phyloP scores from a whole-genome alignment of 768 basidiomycete genomes.

The Myochromella boudieri region DNA sequence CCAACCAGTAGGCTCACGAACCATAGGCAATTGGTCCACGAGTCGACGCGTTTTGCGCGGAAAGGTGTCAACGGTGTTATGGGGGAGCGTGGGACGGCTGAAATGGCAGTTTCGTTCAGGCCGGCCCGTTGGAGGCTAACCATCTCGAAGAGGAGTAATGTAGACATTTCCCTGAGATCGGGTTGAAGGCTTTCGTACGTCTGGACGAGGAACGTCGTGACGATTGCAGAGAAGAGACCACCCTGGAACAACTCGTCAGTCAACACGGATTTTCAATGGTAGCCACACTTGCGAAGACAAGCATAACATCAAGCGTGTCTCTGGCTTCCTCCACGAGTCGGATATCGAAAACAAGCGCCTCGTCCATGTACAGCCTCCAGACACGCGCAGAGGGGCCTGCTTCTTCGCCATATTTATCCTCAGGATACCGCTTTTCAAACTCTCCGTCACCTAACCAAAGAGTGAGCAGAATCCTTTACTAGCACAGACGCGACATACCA shows the following conservation, averaged over 20 bases:
- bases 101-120: constrained; percentile 10
- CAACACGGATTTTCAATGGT: neutral
- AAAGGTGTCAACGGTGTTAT: too few relatives aligned
- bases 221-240: constrained; percentile 42
- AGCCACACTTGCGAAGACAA: constrained; percentile 39
- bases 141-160: constrained; percentile 31
- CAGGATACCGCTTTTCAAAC: too few relatives aligned
- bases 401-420: constrained; percentile 33
- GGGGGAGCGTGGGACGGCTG: constrained; percentile 5
- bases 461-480: too few relatives aligned
- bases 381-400: constrained; percentile 32
- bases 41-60: constrained; percentile 30
- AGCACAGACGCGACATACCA: too few relatives aligned
- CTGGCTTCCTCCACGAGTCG: constrained; percentile 37
- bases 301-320: constrained; percentile 41
- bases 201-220: constrained; percentile 45
- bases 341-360: constrained; percentile 34
- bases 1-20: constrained; percentile 42
- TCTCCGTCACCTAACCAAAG: too few relatives aligned
- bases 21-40: constrained; percentile 49
- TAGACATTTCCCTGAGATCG: constrained; percentile 31
- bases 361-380: constrained; percentile 44
- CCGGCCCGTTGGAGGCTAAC: constrained; percentile 24
- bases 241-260: constrained; percentile 24
- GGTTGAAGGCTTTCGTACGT: constrained; percentile 38